Conservation (phyloP, 768 basidiomycete species). For the Suillus subluteus region DNA sequence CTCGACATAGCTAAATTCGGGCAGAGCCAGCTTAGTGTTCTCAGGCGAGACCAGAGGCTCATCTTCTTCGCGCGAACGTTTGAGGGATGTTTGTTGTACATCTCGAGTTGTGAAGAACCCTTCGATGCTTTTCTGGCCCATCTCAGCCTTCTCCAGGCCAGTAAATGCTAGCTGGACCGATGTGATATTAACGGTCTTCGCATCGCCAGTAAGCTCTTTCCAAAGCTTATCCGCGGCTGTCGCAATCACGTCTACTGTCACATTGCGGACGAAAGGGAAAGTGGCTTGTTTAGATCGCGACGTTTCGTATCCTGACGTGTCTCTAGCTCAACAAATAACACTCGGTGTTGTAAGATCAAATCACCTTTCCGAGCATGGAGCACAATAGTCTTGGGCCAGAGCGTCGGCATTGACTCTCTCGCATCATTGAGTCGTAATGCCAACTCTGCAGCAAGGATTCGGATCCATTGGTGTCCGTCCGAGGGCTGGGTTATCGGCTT, state of each 20-base stretch:
- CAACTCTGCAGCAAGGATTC: conserved; percentile 89
- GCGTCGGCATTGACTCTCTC: conserved; percentile 64
- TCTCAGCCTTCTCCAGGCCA: conserved; percentile 73
- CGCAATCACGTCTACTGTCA: conserved; percentile 77
- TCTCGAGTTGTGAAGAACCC: conserved; percentile 67
- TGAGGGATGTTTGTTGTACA: conserved; percentile 27
- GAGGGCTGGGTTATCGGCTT: conserved; percentile 71
- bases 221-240: conserved; percentile 80
- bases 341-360: neutral
- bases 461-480: conserved; percentile 89
- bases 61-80: conserved; percentile 44
- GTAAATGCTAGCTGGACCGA: conserved; percentile 75
- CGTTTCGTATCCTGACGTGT: conserved; percentile 58
- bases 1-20: neutral
- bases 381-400: conserved; percentile 94
- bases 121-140: conserved; percentile 86
- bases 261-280: conserved; percentile 81
- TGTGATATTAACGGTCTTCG: conserved; percentile 63
- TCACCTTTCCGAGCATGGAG: conserved; percentile 76
- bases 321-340: conserved; percentile 9
- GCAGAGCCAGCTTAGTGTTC: neutral
- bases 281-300: conserved; percentile 81
- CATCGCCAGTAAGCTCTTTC: conserved; percentile 78
- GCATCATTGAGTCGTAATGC: conserved; percentile 84
- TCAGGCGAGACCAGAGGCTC: conserved; percentile 12